Percentiles rank a stretch among this genome's conserved stretches.
Evolutionary conservation across 2,329 filamentous ascomycete species (phyloP).

Genomic region (Trichoderma koningiopsis): DNA sequence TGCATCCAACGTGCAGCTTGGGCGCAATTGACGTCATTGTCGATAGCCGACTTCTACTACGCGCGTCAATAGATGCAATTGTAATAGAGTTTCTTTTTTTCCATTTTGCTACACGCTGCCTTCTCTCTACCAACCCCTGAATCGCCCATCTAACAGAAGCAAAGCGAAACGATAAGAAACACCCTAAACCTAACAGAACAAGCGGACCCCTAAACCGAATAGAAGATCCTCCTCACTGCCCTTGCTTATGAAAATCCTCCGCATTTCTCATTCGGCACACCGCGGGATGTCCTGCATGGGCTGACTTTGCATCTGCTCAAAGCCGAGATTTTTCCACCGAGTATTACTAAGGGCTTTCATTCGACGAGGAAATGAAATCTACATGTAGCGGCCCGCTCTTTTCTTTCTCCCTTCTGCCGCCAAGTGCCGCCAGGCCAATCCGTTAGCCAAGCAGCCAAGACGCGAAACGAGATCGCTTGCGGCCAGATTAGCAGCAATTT

Average conservation of each 20-base stretch:
- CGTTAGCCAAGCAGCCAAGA: not conserved
- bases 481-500: not conserved
- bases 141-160: not conserved
- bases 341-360: not conserved
- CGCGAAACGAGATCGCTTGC: not conserved
- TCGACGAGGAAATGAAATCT: not conserved
- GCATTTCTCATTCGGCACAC: not conserved
- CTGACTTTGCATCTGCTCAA: not conserved
- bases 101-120: not conserved
- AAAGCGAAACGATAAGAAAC: not conserved
- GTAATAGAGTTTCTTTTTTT: not conserved
- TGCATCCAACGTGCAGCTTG: not conserved
- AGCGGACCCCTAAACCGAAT: not conserved
- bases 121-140: no score
- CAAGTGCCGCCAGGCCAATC: not conserved
- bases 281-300: slow-evolving; percentile 9
- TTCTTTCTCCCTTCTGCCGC: not conserved
- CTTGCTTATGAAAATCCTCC: not conserved
- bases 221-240: not conserved
- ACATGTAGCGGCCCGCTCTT: not conserved
- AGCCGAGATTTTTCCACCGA: no score
- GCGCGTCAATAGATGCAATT: not conserved
- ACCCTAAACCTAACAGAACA: not conserved
- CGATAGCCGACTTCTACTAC: not conserved
- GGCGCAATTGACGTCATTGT: not conserved